Evolutionary conservation across 2,329 filamentous ascomycete genomes (phyloP).

Genomic region (Penicillium crustosum): DNA sequence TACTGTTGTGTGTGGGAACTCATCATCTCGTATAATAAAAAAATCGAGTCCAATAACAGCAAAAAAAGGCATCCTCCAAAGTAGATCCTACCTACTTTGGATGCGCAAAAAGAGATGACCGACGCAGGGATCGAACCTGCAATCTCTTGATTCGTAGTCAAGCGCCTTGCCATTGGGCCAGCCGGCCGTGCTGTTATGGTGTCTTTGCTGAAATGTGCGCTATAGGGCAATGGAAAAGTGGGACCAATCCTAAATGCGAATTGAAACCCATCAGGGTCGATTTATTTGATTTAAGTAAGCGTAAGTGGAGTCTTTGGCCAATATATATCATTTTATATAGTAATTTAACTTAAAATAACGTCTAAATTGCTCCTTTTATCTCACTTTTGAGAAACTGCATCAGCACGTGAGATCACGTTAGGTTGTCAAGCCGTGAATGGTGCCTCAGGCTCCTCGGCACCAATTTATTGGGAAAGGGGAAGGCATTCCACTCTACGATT

Average conservation of each 20-base stretch:
- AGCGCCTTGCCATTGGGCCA: slow-evolving; percentile 54
- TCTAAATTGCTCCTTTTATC: neutral
- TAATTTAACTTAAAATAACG: too few relatives aligned
- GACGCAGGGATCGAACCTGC: slow-evolving; percentile 49
- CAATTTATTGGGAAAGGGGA: neutral
- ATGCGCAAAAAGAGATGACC: slow-evolving; percentile 28
- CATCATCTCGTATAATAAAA: too few relatives aligned
- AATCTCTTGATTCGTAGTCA: slow-evolving; percentile 56
- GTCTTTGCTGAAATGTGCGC: accelerated
- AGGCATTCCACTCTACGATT: neutral
- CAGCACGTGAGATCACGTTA: neutral
- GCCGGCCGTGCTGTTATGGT: slow-evolving; percentile 23
- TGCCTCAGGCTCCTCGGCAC: neutral
- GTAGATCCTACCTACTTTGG: too few relatives aligned
- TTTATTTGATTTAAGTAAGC: neutral
- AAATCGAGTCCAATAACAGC: neutral
- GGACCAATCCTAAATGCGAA: neutral
- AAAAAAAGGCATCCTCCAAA: neutral
- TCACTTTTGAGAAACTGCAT: neutral
- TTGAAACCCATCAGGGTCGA: too few relatives aligned
- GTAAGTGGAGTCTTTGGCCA: too few relatives aligned
- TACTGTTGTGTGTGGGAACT: too few relatives aligned
- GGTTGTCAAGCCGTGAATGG: neutral
- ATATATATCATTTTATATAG: too few relatives aligned
- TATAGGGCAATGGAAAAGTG: neutral